Conservation (phyloP, 768 basidiomycete genomes). For the Boletus barrowsii region DNA sequence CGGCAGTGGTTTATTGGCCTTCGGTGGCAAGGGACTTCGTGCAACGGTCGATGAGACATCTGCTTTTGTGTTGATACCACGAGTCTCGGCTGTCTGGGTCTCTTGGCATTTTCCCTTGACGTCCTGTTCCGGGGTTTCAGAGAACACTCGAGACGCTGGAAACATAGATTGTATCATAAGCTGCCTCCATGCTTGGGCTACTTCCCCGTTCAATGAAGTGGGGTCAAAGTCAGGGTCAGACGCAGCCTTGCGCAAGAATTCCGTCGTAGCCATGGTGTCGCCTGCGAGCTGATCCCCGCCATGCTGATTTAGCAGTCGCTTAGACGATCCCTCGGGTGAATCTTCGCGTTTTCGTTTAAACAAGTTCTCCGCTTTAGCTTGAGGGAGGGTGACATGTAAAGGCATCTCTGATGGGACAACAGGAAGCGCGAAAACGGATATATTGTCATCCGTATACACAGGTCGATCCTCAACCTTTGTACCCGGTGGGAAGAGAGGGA, state of each 20-base stretch:
- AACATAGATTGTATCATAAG: slow-evolving; percentile 62
- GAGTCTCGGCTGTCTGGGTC: slow-evolving; percentile 12
- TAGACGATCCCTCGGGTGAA: slow-evolving; percentile 38
- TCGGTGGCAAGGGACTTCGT: slow-evolving; percentile 16
- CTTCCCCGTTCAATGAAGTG: slow-evolving; percentile 36
- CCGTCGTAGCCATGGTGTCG: neutral
- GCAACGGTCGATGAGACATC: slow-evolving; percentile 1
- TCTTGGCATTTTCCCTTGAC: slow-evolving; percentile 1
- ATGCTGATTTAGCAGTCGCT: slow-evolving; percentile 22
- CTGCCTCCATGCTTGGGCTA: slow-evolving; percentile 55
- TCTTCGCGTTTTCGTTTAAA: slow-evolving; percentile 45
- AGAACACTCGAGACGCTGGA: slow-evolving; percentile 35
- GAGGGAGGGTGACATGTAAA: neutral
- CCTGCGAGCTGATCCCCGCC: neutral
- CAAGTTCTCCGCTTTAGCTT: neutral
- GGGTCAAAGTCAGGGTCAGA: slow-evolving; percentile 27
- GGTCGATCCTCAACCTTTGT: slow-evolving; percentile 33
- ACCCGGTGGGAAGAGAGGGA: slow-evolving; percentile 28
- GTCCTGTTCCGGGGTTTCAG: slow-evolving; percentile 8
- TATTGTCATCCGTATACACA: slow-evolving; percentile 58
- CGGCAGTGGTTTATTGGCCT: slow-evolving; percentile 18
- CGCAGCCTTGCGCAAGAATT: slow-evolving; percentile 23
- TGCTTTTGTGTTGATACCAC: neutral
- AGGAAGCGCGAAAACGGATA: slow-evolving; percentile 64
- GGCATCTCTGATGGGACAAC: slow-evolving; percentile 30